Base-by-base conservation (phyloP, 2,329 filamentous ascomycete species). In the Hypoxylon rubiginosum region DNA sequence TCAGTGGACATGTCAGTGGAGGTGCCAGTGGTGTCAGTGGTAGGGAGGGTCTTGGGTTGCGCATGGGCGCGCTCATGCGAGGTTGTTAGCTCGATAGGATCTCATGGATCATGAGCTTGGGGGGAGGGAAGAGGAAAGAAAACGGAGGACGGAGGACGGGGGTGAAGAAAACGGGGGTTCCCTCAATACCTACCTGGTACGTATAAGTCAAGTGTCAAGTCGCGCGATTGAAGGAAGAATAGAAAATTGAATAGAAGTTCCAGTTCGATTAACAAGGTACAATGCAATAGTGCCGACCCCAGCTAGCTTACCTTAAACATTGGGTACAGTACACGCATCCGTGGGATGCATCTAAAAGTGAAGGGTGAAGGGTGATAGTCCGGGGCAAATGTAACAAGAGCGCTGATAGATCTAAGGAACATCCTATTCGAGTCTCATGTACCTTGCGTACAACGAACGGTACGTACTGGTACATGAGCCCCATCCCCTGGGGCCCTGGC, bases 341-440 rank as follows among this genome's bases (percentile, higher is more conserved):
- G 41, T 60, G 34, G 34, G 34, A 39, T 39, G 34, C 45, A 32
- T 54, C 46, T 54, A 56, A 54, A 54, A 24, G 21, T 24, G 21
- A 24, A 24, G 21, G 21, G 49, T 56, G 53, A 65, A 58, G 57
- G 63, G 52, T 66, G 59, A 61, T 66, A 69, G 67, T 69, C 67
- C 61, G 67, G 67, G 67, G 67, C 67, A 69, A 62, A 69, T 69
- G 67, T 62, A 69, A 67, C 67, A 67, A 61, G 17, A 21, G 45
- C 50, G 48, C 61, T 67, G 30, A 55, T 62, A 69, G 67, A 67
- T 69, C 64, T 69, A 67, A 21, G 64, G 60, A 64, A 67, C 66
- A 56, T 64, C 56, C 56, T 57, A 58, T 48, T 58, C 60, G 57
- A 66, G 59, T 69, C 41, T 39, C 53, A 53, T 66, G 66, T 69